These are phyloP conservation scores for Colletotrichum musicola DNA, from an alignment of 2,329 filamentous ascomycete species.

Conservation along the genomic window DNA sequence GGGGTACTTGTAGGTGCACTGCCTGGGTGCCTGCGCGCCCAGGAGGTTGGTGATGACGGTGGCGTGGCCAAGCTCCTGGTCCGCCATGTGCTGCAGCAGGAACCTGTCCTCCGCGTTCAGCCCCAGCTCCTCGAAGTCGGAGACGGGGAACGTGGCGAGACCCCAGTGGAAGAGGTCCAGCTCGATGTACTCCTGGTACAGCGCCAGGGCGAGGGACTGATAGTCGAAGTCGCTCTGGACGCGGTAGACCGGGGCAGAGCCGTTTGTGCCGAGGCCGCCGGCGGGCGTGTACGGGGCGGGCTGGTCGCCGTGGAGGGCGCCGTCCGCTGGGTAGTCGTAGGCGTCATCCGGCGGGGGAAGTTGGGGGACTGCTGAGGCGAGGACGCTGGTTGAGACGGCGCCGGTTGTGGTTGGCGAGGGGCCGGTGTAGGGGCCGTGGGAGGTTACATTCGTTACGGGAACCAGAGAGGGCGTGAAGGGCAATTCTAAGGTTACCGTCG, in stretches of 20 bases:
- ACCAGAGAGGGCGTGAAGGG: conserved; percentile 45
- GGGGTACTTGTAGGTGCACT: conserved; percentile 88
- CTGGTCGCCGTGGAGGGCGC: conserved; percentile 73
- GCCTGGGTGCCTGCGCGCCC: conserved; percentile 74
- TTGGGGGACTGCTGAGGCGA: conserved; percentile 69
- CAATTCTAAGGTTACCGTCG: conserved; percentile 49
- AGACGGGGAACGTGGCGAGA: conserved; percentile 74
- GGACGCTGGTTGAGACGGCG: conserved; percentile 69
- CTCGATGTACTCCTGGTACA: conserved; percentile 90
- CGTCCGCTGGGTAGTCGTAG: conserved; percentile 79
- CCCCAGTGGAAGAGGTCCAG: conserved; percentile 86
- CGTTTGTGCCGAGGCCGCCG: conserved; percentile 83
- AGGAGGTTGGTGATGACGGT: conserved; percentile 84
- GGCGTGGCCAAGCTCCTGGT: conserved; percentile 83
- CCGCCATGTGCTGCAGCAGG: conserved; percentile 80
- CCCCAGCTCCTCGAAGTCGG: conserved; percentile 77
- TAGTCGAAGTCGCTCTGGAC: conserved; percentile 87
- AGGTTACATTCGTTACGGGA: conserved; percentile 68
- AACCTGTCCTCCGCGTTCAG: conserved; percentile 77
- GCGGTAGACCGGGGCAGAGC: conserved; percentile 80
- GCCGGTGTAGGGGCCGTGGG: conserved; percentile 77
- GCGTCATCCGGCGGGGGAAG: conserved; percentile 71
- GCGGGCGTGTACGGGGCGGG: conserved; percentile 79
- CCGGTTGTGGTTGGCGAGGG: conserved; percentile 75
- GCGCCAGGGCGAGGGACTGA: conserved; percentile 78